These are phyloP conservation scores for Sugiyamaella novakii DNA, from an alignment of 1,139 yeast genomes.

Conservation along the genomic window DNA sequence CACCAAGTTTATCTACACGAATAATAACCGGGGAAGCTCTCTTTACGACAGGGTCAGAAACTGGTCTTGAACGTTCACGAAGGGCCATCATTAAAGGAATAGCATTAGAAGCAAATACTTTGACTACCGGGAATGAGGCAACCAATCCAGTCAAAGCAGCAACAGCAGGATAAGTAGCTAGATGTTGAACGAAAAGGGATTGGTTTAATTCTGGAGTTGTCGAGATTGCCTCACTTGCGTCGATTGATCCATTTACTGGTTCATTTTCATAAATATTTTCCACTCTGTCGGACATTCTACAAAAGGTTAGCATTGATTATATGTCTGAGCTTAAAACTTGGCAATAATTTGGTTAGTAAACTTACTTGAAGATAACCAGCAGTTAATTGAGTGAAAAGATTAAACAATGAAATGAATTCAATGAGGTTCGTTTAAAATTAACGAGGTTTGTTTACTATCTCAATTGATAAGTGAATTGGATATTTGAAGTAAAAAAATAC, in stretches of 20 bases:
- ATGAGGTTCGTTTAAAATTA: too few relatives aligned
- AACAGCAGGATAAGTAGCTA: slow-evolving; percentile 58
- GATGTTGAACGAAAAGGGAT: slow-evolving; percentile 44
- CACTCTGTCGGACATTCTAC: slow-evolving; percentile 8
- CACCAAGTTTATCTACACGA: slow-evolving; percentile 44
- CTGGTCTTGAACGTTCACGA: slow-evolving; percentile 39
- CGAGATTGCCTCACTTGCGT: not conserved
- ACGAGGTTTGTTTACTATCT: too few relatives aligned
- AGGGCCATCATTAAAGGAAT: slow-evolving; percentile 54
- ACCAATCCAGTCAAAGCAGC: slow-evolving; percentile 61
- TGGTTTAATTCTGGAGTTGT: slow-evolving; percentile 24
- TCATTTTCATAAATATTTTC: too few relatives aligned
- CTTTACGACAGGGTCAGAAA: slow-evolving; percentile 40
- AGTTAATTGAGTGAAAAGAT: too few relatives aligned
- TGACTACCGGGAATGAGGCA: slow-evolving; percentile 61
- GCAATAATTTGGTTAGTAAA: too few relatives aligned
- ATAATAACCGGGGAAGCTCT: slow-evolving; percentile 39
- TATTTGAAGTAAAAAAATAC: too few relatives aligned
- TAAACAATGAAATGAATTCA: too few relatives aligned
- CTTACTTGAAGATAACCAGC: not conserved
- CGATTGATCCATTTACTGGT: slow-evolving; percentile 11
- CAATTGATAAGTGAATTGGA: too few relatives aligned
- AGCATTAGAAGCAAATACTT: slow-evolving; percentile 60
- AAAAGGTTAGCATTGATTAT: too few relatives aligned
- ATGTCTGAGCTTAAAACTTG: too few relatives aligned